Base-by-base conservation (phyloP, 139 green algal species). In the Mesotaenium endlicherianum region DNA sequence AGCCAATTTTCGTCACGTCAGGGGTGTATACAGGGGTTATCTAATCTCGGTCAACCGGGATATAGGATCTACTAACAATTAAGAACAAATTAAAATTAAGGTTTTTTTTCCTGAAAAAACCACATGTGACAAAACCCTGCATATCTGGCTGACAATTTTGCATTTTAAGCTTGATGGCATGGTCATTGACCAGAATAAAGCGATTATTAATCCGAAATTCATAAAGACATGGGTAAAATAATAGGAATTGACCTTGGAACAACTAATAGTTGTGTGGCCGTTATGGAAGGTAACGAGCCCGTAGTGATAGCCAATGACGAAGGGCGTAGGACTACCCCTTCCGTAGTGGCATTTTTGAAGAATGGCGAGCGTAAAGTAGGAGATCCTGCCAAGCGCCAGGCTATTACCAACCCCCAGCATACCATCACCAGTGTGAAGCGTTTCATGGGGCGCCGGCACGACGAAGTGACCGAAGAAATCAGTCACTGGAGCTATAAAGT, bases 401-500 rank as follows among this genome's bases (percentile, higher is more conserved):
- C 95, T 1, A 93, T 99, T 30, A 98, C 95, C 82, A 99, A 99
- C 90, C 93, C 94, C 43, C 88, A 88, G 43, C 98, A 98, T 90
- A 99, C 96, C 0, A 91, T 99, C 34, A 98, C 97, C 83, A 95
- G 94, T 43, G 97, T 92, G 72, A 99, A 99, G 93, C 94, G 96
- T 39, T 82, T 99, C 1, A 99, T 99, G 44, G 96, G 96, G 4
- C 92, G 95, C 39, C 85, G 69, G 16, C 98, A 94, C 75, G 93
- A 98, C 43, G 95, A 98, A 84, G 94, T 98, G n/a, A 89, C 95
- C 81, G 98, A 97, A 88, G 96, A 99, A 88, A 84, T 90, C 16
- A 94, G 97, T 92, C 97, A 97, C 93, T 95, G 98, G 67, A 93
- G 95, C n/a, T 99, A 97, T 91, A 96, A 98, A 82, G 98, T 99